Conservation (phyloP, 139 green algal genomes). For the Zygnema cylindricum region DNA sequence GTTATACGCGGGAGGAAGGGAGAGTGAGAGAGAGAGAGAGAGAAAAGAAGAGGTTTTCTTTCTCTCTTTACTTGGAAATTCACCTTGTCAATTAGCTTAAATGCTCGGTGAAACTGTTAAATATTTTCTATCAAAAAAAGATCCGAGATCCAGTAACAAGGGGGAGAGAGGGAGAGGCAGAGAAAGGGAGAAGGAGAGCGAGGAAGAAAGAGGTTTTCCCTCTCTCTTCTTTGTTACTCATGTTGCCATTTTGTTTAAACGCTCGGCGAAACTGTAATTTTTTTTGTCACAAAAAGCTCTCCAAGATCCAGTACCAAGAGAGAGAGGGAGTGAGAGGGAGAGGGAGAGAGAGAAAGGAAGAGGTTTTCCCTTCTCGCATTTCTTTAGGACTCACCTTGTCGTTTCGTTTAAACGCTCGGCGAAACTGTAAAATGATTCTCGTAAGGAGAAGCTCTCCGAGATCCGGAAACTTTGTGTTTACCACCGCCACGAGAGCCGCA, state of each 20-base stretch:
- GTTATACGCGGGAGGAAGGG: too few species aligned
- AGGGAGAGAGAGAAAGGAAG: slow-evolving; percentile 5
- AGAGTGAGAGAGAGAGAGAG: too few species aligned
- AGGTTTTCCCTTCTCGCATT: neutral
- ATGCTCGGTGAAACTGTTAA: too few species aligned
- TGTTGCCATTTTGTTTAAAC: too few species aligned
- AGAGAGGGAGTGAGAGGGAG: slow-evolving; percentile 9
- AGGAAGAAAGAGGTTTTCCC: neutral
- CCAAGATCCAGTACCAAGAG: neutral
- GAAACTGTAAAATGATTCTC: slow-evolving; percentile 79
- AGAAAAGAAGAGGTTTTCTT: too few species aligned
- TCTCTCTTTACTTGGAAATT: too few species aligned
- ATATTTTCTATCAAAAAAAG: neutral
- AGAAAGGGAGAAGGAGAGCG: neutral
- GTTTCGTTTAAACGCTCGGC: slow-evolving; percentile 91
- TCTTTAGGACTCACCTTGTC: slow-evolving; percentile 78
- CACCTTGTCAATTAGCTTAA: too few species aligned
- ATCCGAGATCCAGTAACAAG: neutral
- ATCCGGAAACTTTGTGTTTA: slow-evolving; percentile 97
- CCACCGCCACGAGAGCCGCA: slow-evolving; percentile 87
- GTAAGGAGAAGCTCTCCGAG: slow-evolving; percentile 67
- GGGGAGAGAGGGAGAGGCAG: neutral
- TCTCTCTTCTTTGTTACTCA: neutral
- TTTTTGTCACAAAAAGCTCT: neutral
- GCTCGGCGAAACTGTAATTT: too few species aligned